Evolutionary conservation across 768 basidiomycete species (phyloP).

Genomic region (Phlebiopsis gigantea): DNA sequence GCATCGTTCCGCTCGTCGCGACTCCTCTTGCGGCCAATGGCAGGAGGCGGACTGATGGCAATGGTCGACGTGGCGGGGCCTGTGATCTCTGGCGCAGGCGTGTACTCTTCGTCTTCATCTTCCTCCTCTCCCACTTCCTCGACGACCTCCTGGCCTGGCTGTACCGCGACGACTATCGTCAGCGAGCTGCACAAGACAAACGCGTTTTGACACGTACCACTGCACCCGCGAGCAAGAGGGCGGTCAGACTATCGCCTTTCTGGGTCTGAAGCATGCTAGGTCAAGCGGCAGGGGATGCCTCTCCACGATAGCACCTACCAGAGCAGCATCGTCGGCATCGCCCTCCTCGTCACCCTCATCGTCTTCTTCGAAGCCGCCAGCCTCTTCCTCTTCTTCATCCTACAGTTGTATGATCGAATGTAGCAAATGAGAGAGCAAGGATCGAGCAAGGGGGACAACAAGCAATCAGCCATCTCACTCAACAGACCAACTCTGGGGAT

Average conservation of each 20-base stretch:
- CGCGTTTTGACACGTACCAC: background rate
- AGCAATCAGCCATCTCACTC: background rate
- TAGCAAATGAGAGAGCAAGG: background rate
- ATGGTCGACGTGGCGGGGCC: conserved; percentile 8
- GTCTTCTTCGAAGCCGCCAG: conserved; percentile 11
- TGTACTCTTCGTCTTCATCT: conserved; percentile 24
- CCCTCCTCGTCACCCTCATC: conserved; percentile 21
- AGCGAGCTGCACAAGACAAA: background rate
- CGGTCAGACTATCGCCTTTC: conserved; percentile 20
- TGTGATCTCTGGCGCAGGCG: conserved; percentile 7
- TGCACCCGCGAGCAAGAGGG: conserved; percentile 22
- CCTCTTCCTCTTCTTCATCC: conserved; percentile 23
- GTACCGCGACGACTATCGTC: background rate
- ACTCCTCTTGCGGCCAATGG: conserved; percentile 13
- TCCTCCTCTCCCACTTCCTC: conserved; percentile 23
- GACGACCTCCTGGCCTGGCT: conserved; percentile 12
- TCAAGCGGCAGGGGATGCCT: background rate
- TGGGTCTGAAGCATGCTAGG: conserved; percentile 8
- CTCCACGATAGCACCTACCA: conserved; percentile 10
- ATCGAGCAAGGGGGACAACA: background rate
- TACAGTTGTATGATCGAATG: background rate
- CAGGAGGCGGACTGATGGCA: conserved; percentile 7
- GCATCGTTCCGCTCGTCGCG: conserved; percentile 21
- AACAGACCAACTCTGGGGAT: background rate
- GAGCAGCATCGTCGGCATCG: conserved; percentile 14